These are phyloP conservation scores for Fragaria ananassa DNA, from an alignment of 306 rosid genomes.

Conservation along the genomic window DNA sequence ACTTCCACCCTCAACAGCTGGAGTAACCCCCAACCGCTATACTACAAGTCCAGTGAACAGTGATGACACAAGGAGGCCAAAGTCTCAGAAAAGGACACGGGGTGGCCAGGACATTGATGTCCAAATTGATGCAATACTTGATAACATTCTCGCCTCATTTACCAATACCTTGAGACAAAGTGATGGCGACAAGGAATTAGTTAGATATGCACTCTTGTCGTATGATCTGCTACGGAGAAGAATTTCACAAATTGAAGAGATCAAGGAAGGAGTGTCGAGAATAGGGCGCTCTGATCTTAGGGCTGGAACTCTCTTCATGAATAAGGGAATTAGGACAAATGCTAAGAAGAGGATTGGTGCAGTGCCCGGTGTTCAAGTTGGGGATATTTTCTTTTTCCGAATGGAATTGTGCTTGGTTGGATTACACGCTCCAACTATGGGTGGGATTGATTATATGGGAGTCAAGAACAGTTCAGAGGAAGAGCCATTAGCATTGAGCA, in stretches of 20 bases:
- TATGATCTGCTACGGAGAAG: constrained; percentile 68
- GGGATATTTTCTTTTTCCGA: constrained; percentile 86
- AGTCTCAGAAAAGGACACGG: constrained; percentile 37
- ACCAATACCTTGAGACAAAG: constrained; percentile 44
- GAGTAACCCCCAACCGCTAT: not conserved
- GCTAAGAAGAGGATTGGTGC: constrained; percentile 55
- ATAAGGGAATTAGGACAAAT: constrained; percentile 75
- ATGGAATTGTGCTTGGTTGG: constrained; percentile 84
- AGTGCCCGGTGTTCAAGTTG: constrained; percentile 84
- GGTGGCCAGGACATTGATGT: constrained; percentile 28
- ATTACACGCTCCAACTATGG: constrained; percentile 83
- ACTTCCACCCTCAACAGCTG: constrained; percentile 13
- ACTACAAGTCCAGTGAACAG: constrained; percentile 23
- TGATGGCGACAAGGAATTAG: constrained; percentile 52
- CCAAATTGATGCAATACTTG: constrained; percentile 49
- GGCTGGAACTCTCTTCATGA: constrained; percentile 63
- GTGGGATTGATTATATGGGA: constrained; percentile 84
- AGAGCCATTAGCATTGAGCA: constrained; percentile 87
- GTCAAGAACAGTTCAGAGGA: constrained; percentile 60
- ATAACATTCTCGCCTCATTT: constrained; percentile 42
- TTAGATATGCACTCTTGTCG: constrained; percentile 42
- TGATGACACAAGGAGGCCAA: constrained; percentile 36
- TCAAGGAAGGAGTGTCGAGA: constrained; percentile 35
- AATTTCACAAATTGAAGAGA: constrained; percentile 66
- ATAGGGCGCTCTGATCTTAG: constrained; percentile 75